Percentiles rank a stretch among this genome's conserved stretches.
phyloP scores from a whole-genome alignment of 2,329 filamentous ascomycete genomes.

The Aspergillus amoenus region DNA sequence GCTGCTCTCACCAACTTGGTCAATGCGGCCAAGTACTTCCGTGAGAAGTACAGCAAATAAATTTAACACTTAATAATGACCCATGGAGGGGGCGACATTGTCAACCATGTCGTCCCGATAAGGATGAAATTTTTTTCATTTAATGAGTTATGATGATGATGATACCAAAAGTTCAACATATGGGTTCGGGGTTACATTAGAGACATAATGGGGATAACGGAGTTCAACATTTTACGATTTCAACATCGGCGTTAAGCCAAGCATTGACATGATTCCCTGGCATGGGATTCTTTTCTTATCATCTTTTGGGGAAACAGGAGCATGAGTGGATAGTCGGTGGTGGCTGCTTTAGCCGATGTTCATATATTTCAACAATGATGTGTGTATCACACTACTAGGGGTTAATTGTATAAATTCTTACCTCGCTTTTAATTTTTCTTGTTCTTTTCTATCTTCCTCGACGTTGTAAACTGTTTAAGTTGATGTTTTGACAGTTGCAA shows the following conservation, averaged over 20 bases:
- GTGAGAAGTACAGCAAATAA: slow-evolving; percentile 67
- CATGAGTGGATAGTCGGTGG: slow-evolving; percentile 19
- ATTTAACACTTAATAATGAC: slow-evolving; percentile 20
- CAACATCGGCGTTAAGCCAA: slow-evolving; percentile 47
- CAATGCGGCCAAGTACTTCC: slow-evolving; percentile 96
- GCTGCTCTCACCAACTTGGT: slow-evolving; percentile 95
- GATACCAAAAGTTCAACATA: slow-evolving; percentile 47
- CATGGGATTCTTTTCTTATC: slow-evolving; percentile 14
- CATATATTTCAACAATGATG: slow-evolving; percentile 41
- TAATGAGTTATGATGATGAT: slow-evolving; percentile 43
- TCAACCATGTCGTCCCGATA: slow-evolving; percentile 38
- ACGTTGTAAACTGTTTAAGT: background rate
- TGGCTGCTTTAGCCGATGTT: slow-evolving; percentile 21
- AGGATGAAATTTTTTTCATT: slow-evolving; percentile 23
- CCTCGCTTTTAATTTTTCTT: background rate
- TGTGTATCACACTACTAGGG: slow-evolving; percentile 23
- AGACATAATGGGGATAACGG: slow-evolving; percentile 35
- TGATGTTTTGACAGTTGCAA: background rate
- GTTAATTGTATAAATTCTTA: slow-evolving; percentile 11
- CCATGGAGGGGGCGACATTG: slow-evolving; percentile 33
- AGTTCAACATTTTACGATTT: slow-evolving; percentile 50
- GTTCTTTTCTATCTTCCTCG: background rate
- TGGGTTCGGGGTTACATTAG: slow-evolving; percentile 39
- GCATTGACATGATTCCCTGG: slow-evolving; percentile 19
- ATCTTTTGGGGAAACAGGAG: slow-evolving; percentile 13